Evolutionary conservation across 345 rosid species (phyloP).

Genomic region (Zanthoxylum bungeanum): DNA sequence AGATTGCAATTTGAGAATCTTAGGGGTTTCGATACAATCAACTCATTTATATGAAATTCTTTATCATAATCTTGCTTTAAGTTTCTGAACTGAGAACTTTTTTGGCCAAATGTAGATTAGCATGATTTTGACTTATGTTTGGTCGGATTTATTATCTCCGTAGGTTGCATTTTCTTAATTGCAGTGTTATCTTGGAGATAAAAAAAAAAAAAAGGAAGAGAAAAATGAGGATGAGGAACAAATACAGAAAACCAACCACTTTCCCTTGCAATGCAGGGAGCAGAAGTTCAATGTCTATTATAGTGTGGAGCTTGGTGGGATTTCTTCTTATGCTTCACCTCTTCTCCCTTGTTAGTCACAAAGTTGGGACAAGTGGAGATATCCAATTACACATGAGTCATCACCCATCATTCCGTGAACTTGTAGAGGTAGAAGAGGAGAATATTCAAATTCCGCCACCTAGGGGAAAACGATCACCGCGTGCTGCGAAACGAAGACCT

Average conservation of each 20-base stretch:
- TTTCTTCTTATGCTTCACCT: constrained; percentile 62
- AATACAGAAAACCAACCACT: constrained; percentile 69
- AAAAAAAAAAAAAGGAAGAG: constrained; percentile 46
- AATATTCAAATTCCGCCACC: constrained; percentile 73
- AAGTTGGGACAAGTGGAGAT: constrained; percentile 32
- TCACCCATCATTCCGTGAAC: constrained; percentile 50
- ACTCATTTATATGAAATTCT: constrained; percentile 1
- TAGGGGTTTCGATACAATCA: background rate
- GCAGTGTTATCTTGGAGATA: constrained; percentile 62
- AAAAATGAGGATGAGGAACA: constrained; percentile 75
- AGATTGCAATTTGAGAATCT: constrained; percentile 13
- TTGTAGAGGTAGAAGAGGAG: constrained; percentile 78
- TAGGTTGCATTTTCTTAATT: constrained; percentile 46
- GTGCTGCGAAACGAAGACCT: constrained; percentile 77
- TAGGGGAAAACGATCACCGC: constrained; percentile 77
- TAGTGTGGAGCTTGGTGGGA: constrained; percentile 74
- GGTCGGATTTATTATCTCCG: constrained; percentile 34
- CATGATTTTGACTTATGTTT: constrained; percentile 26
- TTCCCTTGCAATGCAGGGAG: constrained; percentile 72
- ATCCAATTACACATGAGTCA: constrained; percentile 38
- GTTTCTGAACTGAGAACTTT: background rate
- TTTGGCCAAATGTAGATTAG: constrained; percentile 14
- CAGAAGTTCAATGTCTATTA: constrained; percentile 53
- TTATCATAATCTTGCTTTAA: background rate
- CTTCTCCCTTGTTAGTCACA: constrained; percentile 39